Percentiles rank a stretch among this genome's conserved stretches.
Conservation (phyloP, 352 stramenopile species). For the Halophytophthora batemanensis region DNA sequence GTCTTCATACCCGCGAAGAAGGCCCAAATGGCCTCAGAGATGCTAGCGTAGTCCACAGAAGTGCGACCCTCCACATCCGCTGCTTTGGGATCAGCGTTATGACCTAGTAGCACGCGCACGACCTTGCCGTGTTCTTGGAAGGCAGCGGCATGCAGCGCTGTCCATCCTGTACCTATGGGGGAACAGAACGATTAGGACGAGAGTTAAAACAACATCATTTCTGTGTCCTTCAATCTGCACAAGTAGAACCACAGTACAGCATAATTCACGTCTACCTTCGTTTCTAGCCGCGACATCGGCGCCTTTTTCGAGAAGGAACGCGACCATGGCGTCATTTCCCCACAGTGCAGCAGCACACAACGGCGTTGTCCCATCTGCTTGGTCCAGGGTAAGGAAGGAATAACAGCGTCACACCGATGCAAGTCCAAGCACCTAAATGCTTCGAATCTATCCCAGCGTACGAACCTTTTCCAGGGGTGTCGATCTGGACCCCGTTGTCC, state of each 20-base stretch:
- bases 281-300: conserved; percentile 49
- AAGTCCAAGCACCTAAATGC: neutral
- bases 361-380: conserved; percentile 57
- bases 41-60: conserved; percentile 65
- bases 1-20: conserved; percentile 66
- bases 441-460: neutral
- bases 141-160: conserved; percentile 54
- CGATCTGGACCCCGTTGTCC: conserved; percentile 47
- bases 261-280: conserved; percentile 57
- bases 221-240: too few relatives aligned
- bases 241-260: neutral
- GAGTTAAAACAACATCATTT: too few relatives aligned
- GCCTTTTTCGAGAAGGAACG: conserved; percentile 53
- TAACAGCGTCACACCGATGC: too few relatives aligned
- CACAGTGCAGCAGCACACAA: conserved; percentile 57
- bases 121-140: conserved; percentile 72
- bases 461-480: conserved; percentile 46
- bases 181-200: neutral
- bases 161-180: conserved; percentile 52
- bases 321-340: conserved; percentile 65
- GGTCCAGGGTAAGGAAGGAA: too few relatives aligned
- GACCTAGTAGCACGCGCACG: conserved; percentile 46
- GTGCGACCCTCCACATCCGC: conserved; percentile 43
- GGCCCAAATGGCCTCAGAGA: conserved; percentile 69
- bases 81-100: conserved; percentile 44